Evolutionary conservation across 345 rosid genomes (phyloP), one percentile per base, ranked within the genome.

Genomic region (Eucalyptus pauciflora): DNA sequence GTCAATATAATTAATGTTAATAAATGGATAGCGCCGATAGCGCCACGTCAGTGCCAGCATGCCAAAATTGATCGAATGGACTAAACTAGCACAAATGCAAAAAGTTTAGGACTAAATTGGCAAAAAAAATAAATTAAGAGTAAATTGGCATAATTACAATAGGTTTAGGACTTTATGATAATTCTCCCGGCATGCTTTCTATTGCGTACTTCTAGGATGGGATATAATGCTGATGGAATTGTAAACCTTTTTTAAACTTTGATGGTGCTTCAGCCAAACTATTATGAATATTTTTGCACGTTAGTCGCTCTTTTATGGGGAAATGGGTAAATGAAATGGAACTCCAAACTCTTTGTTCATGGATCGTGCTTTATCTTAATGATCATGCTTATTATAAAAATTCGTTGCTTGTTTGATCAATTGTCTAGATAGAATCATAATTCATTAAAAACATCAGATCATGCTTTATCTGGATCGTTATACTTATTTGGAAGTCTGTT

Each of bases 11-110:
- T 31, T 12, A 31, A n/a, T 16, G 7, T 64, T 50, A 13, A 50
- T 50, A 16, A 50, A 14, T 0, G 3, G 7, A 50, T 50, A 50
- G 51, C 3, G 7, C 17, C 51, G 2, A 2, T 50, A 50, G 51
- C 3, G 2, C 16, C 51, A 5, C 6, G 0, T 50, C 0, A 50
- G 1, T 0, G 0, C 51, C 7, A 50, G 1, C 2, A 50, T 0
- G 17, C 17, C 51, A 50, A 50, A 50, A 50, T 50, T 50, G 3
- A 50, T 14, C 3, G 6, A 49, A 49, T 49, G 5, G 6, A 49
- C 2, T 13, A 1, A 49, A 13, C 13, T 49, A 2, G 2, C 50
- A 49, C 1, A 49, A 13, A 13, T 49, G 0, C 1, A 49, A 49
- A 48, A 49, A 1, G 6, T 49, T 49, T 49, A 49, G 1, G 50